phyloP scores from a whole-genome alignment of 2,329 filamentous ascomycete species.

The Chaetomium strumarium region DNA sequence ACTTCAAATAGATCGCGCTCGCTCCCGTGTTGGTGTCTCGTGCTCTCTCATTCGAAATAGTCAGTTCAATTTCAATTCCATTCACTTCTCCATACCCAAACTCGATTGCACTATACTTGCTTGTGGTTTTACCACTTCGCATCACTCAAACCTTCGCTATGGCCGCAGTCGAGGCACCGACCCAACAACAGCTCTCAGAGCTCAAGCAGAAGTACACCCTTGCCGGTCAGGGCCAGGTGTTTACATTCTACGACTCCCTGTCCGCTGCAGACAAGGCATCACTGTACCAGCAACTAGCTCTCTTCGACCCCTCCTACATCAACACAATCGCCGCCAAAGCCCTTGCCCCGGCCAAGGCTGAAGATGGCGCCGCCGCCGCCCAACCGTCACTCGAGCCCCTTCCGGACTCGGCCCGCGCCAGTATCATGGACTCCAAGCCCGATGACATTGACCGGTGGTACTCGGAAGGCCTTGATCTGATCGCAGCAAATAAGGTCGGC shows the following conservation, averaged over 20 bases:
- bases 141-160: no score
- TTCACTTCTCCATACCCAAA: no score
- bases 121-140: no score
- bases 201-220: conserved; percentile 68
- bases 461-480: conserved; percentile 70
- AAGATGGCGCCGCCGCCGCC: conserved; percentile 42
- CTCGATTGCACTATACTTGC: no score
- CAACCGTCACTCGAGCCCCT: conserved; percentile 70
- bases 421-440: conserved; percentile 80
- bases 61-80: no score
- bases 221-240: conserved; percentile 75
- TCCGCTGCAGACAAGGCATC: conserved; percentile 64
- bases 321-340: conserved; percentile 80
- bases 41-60: no score
- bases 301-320: conserved; percentile 80
- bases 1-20: no score
- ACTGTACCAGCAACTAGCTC: conserved; percentile 74
- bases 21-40: no score
- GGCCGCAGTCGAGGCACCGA: conserved; percentile 36
- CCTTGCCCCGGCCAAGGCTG: conserved; percentile 66
- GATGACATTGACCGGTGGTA: conserved; percentile 82
- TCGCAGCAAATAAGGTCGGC: conserved; percentile 67
- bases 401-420: conserved; percentile 78
- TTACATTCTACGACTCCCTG: conserved; percentile 82
- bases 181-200: conserved; percentile 58